Evolutionary conservation across 2,329 filamentous ascomycete genomes (phyloP).

Genomic region (Verticillium nonalfalfae): DNA sequence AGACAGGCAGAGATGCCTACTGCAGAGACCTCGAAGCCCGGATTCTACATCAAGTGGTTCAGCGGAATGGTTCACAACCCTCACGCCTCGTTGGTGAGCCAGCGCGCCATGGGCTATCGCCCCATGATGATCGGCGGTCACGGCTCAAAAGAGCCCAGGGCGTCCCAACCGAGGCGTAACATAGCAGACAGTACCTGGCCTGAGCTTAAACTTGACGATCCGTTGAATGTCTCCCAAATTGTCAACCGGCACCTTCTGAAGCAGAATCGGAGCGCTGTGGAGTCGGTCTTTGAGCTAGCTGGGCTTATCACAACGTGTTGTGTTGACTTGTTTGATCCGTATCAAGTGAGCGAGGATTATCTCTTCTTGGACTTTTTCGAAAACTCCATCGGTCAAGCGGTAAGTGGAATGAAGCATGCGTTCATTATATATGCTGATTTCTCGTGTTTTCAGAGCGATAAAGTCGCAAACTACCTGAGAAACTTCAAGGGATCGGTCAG

Average conservation of each 20-base stretch:
- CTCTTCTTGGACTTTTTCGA: conserved; percentile 9
- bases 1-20: background rate
- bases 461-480: background rate
- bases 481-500: background rate
- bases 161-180: conserved; percentile 13
- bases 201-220: background rate
- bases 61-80: background rate
- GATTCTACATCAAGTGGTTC: background rate
- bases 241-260: conserved; percentile 19
- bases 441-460: background rate
- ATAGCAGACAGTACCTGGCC: conserved; percentile 8
- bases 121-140: background rate
- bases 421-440: conserved; percentile 8
- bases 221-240: conserved; percentile 26
- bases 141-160: conserved; percentile 25
- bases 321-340: conserved; percentile 7
- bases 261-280: conserved; percentile 1
- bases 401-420: conserved; percentile 3
- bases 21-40: background rate
- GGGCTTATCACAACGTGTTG: conserved; percentile 6
- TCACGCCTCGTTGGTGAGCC: background rate
- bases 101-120: background rate
- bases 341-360: background rate
- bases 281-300: conserved; percentile 5
- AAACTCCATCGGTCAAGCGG: conserved; percentile 3